A percentile compares a stretch with the other conserved stretches of the same genome.
These are phyloP conservation scores for Fusarium concolor DNA, from an alignment of 2,329 filamentous ascomycete genomes.

Conservation along the genomic window DNA sequence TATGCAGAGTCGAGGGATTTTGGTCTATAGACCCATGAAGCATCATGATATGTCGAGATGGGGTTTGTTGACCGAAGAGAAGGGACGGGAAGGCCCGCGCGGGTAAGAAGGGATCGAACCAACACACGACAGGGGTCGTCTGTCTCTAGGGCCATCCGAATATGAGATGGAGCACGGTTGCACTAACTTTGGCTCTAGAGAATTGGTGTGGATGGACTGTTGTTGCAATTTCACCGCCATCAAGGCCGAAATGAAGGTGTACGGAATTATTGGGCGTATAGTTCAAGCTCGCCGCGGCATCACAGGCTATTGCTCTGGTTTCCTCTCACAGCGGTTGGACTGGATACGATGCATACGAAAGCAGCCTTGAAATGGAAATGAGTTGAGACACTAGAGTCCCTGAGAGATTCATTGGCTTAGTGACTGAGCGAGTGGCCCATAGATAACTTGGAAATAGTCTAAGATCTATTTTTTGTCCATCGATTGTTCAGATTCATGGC, in stretches of 20 bases:
- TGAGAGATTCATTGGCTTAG: neutral
- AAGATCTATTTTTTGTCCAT: neutral
- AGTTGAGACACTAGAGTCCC: neutral
- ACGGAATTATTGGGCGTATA: neutral
- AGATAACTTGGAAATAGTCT: neutral
- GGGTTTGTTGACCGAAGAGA: conserved; percentile 16
- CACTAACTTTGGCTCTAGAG: conserved; percentile 5
- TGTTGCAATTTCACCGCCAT: neutral
- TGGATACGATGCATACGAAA: neutral
- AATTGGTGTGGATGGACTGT: neutral
- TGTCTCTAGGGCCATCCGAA: neutral
- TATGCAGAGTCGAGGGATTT: neutral
- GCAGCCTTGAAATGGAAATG: neutral
- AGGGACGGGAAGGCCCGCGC: conserved; percentile 41
- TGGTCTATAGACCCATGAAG: conserved; percentile 2
- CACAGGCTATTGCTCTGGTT: neutral
- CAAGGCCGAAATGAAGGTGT: neutral
- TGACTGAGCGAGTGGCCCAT: neutral
- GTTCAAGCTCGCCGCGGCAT: neutral
- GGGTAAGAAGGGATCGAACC: conserved; percentile 31
- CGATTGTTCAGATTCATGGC: neutral
- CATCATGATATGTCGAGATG: conserved; percentile 10
- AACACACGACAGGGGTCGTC: conserved; percentile 25
- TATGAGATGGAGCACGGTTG: neutral
- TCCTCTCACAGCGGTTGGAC: neutral